phyloP scores from a whole-genome alignment of 345 rosid species.

The Lepidium sativum region DNA sequence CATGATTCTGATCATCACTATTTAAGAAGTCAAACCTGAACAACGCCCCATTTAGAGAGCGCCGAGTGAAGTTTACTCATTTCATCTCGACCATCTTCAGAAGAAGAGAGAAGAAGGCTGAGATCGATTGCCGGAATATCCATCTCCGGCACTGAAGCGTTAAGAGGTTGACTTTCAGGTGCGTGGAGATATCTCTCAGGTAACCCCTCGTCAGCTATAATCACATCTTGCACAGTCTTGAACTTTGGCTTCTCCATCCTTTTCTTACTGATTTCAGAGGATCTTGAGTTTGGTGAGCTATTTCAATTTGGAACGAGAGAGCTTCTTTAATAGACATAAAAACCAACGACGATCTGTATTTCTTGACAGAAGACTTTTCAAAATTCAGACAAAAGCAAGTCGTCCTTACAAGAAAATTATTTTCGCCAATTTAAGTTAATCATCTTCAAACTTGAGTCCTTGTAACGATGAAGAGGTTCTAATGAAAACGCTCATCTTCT shows the following conservation, averaged over 20 bases:
- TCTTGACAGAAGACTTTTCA: too few species aligned
- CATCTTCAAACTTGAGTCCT: too few species aligned
- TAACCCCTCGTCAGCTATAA: conserved; percentile 19
- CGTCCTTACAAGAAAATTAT: too few species aligned
- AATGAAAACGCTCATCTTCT: too few species aligned
- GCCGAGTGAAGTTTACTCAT: conserved; percentile 43
- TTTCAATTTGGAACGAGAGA: neutral
- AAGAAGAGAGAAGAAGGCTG: conserved; percentile 37
- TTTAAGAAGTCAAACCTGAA: conserved; percentile 33
- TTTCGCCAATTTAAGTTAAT: too few species aligned
- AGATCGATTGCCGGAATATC: conserved; percentile 50
- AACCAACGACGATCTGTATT: neutral
- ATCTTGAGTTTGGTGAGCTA: neutral
- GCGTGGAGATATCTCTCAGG: conserved; percentile 35
- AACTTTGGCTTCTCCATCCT: conserved; percentile 19
- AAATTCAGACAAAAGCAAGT: too few species aligned
- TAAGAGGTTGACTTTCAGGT: conserved; percentile 19
- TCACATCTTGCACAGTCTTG: conserved; percentile 37
- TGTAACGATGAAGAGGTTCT: too few species aligned
- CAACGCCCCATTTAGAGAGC: conserved; percentile 47
- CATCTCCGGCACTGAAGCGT: conserved; percentile 27
- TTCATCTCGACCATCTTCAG: conserved; percentile 27
- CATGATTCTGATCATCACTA: neutral
- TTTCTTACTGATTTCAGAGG: neutral
- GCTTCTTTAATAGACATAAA: neutral